A percentile compares a stretch with the other conserved stretches of the same genome.
phyloP scores from a whole-genome alignment of 768 basidiomycete species.

The Tylopilus sp. region DNA sequence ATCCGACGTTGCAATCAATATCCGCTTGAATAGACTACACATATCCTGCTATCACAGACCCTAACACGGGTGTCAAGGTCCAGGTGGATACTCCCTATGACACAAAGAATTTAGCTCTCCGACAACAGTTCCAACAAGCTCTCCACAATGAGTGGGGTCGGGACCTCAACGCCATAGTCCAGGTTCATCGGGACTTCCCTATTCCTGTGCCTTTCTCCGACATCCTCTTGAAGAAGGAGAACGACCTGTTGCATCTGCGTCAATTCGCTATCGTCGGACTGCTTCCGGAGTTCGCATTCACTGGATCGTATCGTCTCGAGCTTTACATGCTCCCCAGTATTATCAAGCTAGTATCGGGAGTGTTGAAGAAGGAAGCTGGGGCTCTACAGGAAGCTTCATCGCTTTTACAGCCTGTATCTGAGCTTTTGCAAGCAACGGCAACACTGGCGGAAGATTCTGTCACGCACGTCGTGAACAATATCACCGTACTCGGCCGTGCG shows the following conservation, averaged over 20 bases:
- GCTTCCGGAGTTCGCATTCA: conserved; percentile 14
- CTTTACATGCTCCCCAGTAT: conserved; percentile 8
- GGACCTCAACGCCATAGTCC: neutral
- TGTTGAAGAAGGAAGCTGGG: neutral
- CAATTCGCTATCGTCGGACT: conserved; percentile 1
- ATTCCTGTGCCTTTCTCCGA: neutral
- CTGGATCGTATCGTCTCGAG: conserved; percentile 17
- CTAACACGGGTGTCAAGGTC: neutral
- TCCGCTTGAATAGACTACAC: conserved; percentile 11
- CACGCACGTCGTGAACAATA: conserved; percentile 8
- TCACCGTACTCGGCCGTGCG: conserved; percentile 7
- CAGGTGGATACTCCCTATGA: conserved; percentile 15
- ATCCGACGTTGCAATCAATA: neutral
- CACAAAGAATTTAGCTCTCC: neutral
- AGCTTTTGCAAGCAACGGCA: neutral
- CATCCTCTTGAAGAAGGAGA: conserved; percentile 5
- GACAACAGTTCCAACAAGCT: conserved; percentile 1
- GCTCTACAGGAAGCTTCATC: neutral
- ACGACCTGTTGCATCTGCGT: neutral
- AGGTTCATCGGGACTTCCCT: neutral
- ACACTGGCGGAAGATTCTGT: neutral
- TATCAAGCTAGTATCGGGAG: neutral
- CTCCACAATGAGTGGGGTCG: conserved; percentile 1
- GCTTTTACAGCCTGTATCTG: too few species aligned
- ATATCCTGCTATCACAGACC: conserved; percentile 16